Conservation (phyloP, 768 basidiomycete genomes). For the Termitomyces sp. region DNA sequence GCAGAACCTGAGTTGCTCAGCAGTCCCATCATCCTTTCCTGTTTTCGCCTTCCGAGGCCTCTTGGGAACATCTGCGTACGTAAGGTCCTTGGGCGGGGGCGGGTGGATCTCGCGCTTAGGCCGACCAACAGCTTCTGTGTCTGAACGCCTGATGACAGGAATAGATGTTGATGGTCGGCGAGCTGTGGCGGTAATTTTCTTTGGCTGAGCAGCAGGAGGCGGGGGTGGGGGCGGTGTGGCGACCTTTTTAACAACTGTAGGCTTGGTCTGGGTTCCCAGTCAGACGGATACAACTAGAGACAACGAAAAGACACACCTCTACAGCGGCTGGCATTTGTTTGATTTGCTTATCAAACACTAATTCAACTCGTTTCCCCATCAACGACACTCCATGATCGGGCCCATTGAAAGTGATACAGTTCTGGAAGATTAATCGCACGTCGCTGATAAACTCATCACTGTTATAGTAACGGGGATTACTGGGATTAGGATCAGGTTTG, state of each 20-base stretch:
- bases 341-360: conserved; percentile 84
- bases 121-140: conserved; percentile 59
- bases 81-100: conserved; percentile 87
- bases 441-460: conserved; percentile 84
- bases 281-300: neutral
- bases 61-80: conserved; percentile 76
- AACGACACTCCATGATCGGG: conserved; percentile 74
- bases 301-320: conserved; percentile 51
- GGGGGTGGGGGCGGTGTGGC: conserved; percentile 47
- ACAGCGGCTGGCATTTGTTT: conserved; percentile 76
- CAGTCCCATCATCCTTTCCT: conserved; percentile 61
- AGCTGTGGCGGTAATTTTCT: conserved; percentile 42
- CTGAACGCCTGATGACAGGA: conserved; percentile 81
- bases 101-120: conserved; percentile 98
- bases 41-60: conserved; percentile 62
- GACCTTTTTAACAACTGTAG: conserved; percentile 43
- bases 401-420: conserved; percentile 91
- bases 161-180: conserved; percentile 80
- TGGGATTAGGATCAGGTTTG: conserved; percentile 68
- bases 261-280: conserved; percentile 30
- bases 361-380: conserved; percentile 83
- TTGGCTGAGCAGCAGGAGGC: conserved; percentile 39
- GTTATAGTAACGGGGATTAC: conserved; percentile 72
- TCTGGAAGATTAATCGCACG: conserved; percentile 84
- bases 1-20: conserved; percentile 85